These are phyloP conservation scores for Priceomyces medius DNA, from an alignment of 805 yeast species.

Conservation along the genomic window DNA sequence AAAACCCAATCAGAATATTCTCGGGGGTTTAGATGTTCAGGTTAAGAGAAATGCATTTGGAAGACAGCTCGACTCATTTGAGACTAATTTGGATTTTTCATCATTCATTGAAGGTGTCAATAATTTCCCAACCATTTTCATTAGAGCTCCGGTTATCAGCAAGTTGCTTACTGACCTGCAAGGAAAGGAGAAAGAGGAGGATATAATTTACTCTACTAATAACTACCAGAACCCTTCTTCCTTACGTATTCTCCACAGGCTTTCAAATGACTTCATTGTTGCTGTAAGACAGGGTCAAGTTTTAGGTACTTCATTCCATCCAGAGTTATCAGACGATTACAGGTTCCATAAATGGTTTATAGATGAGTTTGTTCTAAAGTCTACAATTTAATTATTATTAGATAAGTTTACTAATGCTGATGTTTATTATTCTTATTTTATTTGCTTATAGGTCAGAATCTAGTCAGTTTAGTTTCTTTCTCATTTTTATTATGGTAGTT, in stretches of 20 bases:
- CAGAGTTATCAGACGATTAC: slow-evolving; percentile 60
- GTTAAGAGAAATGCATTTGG: slow-evolving; percentile 79
- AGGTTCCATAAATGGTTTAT: slow-evolving; percentile 73
- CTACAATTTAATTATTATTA: too few species aligned
- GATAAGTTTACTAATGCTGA: too few species aligned
- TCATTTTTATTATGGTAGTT: neutral
- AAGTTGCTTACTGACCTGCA: slow-evolving; percentile 11
- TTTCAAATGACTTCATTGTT: slow-evolving; percentile 50
- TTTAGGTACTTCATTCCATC: slow-evolving; percentile 78
- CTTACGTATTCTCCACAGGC: slow-evolving; percentile 43
- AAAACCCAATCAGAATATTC: slow-evolving; percentile 50
- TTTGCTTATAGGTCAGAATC: too few species aligned
- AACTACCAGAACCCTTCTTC: slow-evolving; percentile 23
- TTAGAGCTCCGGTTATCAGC: slow-evolving; percentile 74
- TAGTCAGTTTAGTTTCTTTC: too few species aligned
- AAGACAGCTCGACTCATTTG: slow-evolving; percentile 69
- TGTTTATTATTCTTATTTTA: too few species aligned
- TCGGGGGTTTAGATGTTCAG: slow-evolving; percentile 64
- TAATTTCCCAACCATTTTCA: slow-evolving; percentile 54
- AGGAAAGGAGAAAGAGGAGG: slow-evolving; percentile 11
- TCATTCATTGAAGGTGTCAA: slow-evolving; percentile 41
- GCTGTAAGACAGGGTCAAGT: slow-evolving; percentile 70
- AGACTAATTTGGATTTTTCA: slow-evolving; percentile 42
- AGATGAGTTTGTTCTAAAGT: slow-evolving; percentile 48
- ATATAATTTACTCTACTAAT: slow-evolving; percentile 20